Percentiles rank a stretch among this genome's conserved stretches.
Evolutionary conservation across 805 yeast species (phyloP).

Genomic region (Clavispora santaluciae): DNA sequence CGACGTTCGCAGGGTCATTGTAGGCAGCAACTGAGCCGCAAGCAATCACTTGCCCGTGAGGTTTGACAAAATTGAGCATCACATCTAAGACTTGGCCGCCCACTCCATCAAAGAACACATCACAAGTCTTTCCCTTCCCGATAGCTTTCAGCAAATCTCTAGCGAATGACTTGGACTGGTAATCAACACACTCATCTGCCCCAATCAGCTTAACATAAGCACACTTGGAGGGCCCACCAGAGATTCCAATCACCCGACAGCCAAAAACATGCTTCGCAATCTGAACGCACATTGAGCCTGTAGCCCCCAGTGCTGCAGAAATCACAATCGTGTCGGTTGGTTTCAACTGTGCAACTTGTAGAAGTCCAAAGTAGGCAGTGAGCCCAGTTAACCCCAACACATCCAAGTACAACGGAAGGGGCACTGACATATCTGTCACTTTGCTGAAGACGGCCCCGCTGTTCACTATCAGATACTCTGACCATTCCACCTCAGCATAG

Average conservation of each 20-base stretch:
- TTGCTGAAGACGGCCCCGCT: constrained; percentile 23
- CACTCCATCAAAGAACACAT: constrained; percentile 57
- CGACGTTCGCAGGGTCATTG: constrained; percentile 36
- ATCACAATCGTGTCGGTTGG: constrained; percentile 46
- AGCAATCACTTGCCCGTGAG: constrained; percentile 43
- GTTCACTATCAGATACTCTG: constrained; percentile 38
- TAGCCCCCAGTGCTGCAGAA: constrained; percentile 72
- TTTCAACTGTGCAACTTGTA: constrained; percentile 43
- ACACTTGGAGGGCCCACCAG: constrained; percentile 55
- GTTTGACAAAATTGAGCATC: constrained; percentile 35
- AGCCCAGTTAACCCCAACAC: constrained; percentile 53
- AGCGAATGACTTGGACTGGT: constrained; percentile 35
- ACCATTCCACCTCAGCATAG: constrained; percentile 40
- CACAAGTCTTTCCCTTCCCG: constrained; percentile 46
- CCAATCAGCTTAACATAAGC: constrained; percentile 50
- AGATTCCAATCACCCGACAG: constrained; percentile 53
- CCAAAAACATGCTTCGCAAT: constrained; percentile 51
- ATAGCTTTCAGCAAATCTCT: constrained; percentile 24
- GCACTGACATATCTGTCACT: constrained; percentile 20
- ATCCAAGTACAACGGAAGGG: constrained; percentile 42
- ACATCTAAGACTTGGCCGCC: constrained; percentile 55
- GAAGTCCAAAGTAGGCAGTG: constrained; percentile 57
- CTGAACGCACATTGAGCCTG: constrained; percentile 58
- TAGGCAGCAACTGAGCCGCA: constrained; percentile 65
- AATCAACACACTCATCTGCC: constrained; percentile 50